Evolutionary conservation across 345 rosid genomes (phyloP).

Genomic region (Rhizophora mangle): DNA sequence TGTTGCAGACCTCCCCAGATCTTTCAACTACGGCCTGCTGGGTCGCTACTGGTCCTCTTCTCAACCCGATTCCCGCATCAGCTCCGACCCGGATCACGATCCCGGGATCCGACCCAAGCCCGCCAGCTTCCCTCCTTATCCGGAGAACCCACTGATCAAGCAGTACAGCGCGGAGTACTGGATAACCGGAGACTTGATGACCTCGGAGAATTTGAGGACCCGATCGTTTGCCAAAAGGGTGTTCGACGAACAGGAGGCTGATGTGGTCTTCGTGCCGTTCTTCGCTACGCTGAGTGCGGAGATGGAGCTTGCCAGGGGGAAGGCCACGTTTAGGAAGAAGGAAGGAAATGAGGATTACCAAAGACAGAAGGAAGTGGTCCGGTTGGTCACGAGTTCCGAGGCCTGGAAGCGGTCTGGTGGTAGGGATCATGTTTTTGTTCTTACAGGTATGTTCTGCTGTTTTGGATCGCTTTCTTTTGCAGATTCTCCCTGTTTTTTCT

Average conservation of each 20-base stretch:
- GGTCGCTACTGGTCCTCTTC: constrained; percentile 62
- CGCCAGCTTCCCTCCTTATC: constrained; percentile 50
- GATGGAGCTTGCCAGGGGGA: constrained; percentile 78
- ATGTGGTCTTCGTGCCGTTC: constrained; percentile 85
- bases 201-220: constrained; percentile 41
- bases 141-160: constrained; percentile 82
- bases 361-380: constrained; percentile 69
- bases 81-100: constrained; percentile 69
- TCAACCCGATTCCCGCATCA: constrained; percentile 61
- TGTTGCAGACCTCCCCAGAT: constrained; percentile 78
- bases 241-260: constrained; percentile 48
- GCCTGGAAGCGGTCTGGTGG: constrained; percentile 87
- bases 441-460: constrained; percentile 49
- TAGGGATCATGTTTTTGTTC: constrained; percentile 88
- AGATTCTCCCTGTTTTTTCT: background rate
- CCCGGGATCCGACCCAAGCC: constrained; percentile 12
- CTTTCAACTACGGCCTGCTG: constrained; percentile 78
- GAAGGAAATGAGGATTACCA: constrained; percentile 67
- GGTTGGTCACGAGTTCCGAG: constrained; percentile 52
- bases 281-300: constrained; percentile 86
- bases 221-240: constrained; percentile 69
- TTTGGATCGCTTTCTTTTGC: background rate
- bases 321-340: constrained; percentile 63
- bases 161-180: constrained; percentile 99
- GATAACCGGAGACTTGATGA: constrained; percentile 85